Conservation (phyloP, 176 grass and related monocot species). For the Pontederia crassipes region DNA sequence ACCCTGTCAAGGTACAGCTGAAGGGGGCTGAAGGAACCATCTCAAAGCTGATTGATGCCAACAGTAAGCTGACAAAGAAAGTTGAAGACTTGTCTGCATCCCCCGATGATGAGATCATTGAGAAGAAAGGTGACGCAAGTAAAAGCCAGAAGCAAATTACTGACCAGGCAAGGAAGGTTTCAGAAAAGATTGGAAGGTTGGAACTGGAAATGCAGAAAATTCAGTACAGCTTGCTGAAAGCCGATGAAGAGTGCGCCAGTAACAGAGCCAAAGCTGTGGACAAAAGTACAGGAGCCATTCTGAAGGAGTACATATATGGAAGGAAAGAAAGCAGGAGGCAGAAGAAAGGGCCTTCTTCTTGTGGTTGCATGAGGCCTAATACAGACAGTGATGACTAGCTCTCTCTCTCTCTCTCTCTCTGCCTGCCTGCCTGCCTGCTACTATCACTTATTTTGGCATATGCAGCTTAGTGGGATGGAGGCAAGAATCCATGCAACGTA, state of each 20-base stretch:
- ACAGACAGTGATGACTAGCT: constrained; percentile 34
- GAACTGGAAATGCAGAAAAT: constrained; percentile 75
- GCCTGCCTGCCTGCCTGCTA: too few species aligned
- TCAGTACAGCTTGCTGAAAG: constrained; percentile 57
- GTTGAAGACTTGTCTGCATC: constrained; percentile 41
- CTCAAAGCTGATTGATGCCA: constrained; percentile 61
- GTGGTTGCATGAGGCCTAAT: constrained; percentile 70
- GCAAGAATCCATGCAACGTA: too few species aligned
- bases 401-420: not conserved
- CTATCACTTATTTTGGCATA: too few species aligned
- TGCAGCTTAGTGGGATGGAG: too few species aligned
- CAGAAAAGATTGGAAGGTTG: constrained; percentile 72
- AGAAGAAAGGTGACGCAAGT: constrained; percentile 32
- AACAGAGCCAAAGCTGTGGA: constrained; percentile 27
- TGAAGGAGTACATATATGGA: constrained; percentile 81
- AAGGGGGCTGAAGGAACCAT: constrained; percentile 53
- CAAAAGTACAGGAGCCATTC: constrained; percentile 43
- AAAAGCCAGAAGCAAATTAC: constrained; percentile 75
- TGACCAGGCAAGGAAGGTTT: constrained; percentile 53
- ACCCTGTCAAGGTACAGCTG: constrained; percentile 47
- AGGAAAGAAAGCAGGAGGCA: constrained; percentile 41
- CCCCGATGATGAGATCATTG: constrained; percentile 15
- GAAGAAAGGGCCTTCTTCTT: constrained; percentile 34
- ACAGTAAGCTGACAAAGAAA: constrained; percentile 64
- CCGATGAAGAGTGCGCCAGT: constrained; percentile 54